These are phyloP conservation scores for Penicillium salamii DNA, from an alignment of 495 filamentous ascomycete genomes.

Conservation along the genomic window DNA sequence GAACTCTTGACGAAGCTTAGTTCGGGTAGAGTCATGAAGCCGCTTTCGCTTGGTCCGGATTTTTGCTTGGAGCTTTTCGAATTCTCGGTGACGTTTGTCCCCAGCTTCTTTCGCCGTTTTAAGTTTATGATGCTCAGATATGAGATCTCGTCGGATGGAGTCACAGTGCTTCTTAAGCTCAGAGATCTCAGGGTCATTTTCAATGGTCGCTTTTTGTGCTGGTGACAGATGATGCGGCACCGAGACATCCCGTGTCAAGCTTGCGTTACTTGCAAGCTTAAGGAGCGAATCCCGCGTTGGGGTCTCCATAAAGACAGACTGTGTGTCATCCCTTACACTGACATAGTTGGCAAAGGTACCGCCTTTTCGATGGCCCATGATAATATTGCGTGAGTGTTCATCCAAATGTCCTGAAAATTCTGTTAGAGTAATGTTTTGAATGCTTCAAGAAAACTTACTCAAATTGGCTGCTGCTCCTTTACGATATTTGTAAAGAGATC, in stretches of 20 bases:
- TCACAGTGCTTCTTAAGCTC: conserved; percentile 6
- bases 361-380: conserved; percentile 20
- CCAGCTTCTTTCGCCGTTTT: conserved; percentile 8
- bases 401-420: conserved; percentile 22
- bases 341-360: conserved; percentile 21
- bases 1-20: conserved; percentile 3
- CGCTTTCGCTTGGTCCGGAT: conserved; percentile 11
- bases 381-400: conserved; percentile 20
- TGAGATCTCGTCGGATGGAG: conserved; percentile 8
- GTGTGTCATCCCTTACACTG: conserved; percentile 17
- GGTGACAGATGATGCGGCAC: conserved; percentile 11
- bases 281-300: conserved; percentile 18
- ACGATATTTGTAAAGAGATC: conserved; percentile 23
- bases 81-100: conserved; percentile 4
- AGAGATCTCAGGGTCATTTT: conserved; percentile 7
- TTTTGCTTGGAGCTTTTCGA: conserved; percentile 7
- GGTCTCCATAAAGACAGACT: conserved; percentile 25
- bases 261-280: conserved; percentile 13
- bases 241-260: conserved; percentile 17
- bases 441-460: no score
- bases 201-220: conserved; percentile 9
- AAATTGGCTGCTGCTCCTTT: conserved; percentile 21
- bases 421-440: no score
- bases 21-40: conserved; percentile 7
- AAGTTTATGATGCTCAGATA: conserved; percentile 8